Evolutionary conservation across 352 stramenopile species (phyloP).

Genomic region (Elongisporangium prolatum): DNA sequence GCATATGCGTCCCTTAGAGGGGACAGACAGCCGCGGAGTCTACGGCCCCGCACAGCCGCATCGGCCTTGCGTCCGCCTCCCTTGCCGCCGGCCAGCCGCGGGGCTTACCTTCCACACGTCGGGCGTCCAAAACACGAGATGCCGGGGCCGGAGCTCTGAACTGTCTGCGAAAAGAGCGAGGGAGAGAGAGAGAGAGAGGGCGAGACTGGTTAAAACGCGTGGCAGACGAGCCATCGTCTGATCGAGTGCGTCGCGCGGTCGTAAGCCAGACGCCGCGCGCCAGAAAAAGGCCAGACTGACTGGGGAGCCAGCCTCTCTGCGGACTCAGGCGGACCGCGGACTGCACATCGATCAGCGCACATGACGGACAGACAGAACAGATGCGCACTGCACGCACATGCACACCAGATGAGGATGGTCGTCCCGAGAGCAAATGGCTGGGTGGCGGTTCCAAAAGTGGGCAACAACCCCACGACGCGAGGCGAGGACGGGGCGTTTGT

Average conservation of each 20-base stretch:
- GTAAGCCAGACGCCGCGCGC: background rate
- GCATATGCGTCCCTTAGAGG: background rate
- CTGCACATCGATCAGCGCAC: background rate
- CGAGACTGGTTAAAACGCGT: background rate
- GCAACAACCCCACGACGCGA: background rate
- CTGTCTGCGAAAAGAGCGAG: background rate
- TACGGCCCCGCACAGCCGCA: too few species aligned
- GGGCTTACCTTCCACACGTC: background rate
- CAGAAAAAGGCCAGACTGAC: background rate
- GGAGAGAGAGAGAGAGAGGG: background rate
- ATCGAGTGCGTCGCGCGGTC: background rate
- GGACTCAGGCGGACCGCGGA: background rate
- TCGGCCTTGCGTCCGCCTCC: too few species aligned
- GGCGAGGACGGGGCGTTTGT: background rate
- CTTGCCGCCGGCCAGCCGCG: too few species aligned
- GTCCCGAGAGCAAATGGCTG: background rate
- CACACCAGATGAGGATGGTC: background rate
- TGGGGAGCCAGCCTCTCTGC: background rate
- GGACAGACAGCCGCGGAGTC: background rate
- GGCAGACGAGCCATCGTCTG: background rate
- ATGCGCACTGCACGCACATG: background rate
- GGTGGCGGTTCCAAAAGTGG: background rate
- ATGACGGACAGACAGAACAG: background rate
- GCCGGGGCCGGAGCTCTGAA: background rate
- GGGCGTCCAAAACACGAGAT: background rate